Evolutionary conservation across 148 eudicot genomes (phyloP).

Genomic region (Cornus suecica): DNA sequence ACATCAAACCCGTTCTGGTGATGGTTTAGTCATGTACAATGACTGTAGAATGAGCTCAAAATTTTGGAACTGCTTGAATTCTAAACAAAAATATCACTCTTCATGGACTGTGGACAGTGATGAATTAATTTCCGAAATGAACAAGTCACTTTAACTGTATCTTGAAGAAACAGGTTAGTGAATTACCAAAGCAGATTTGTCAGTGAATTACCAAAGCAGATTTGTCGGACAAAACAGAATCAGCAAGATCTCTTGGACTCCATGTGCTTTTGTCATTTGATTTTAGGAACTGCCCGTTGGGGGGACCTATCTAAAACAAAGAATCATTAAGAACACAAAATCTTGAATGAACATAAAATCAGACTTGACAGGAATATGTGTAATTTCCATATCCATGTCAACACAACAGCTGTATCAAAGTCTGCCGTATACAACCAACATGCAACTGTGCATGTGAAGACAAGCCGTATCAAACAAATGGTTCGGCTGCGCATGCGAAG

Average conservation of each 20-base stretch:
- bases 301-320: constrained; percentile 93
- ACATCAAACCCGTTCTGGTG: not conserved
- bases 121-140: not conserved
- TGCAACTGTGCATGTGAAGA: no score
- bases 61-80: not conserved
- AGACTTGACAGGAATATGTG: not conserved
- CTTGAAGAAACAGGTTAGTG: constrained; percentile 3
- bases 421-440: no score
- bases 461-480: no score
- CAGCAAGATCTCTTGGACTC: constrained; percentile 88
- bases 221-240: constrained; percentile 92
- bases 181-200: no score
- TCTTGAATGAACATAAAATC: constrained; percentile 8
- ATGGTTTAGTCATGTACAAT: not conserved
- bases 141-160: not conserved
- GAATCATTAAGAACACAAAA: constrained; percentile 25
- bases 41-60: not conserved
- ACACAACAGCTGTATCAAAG: no score
- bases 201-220: constrained; percentile 96
- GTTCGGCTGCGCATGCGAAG: no score
- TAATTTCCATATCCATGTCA: no score
- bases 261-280: constrained; percentile 80
- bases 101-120: not conserved
- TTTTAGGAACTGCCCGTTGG: constrained; percentile 72
- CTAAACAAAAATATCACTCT: not conserved